Base-by-base conservation (phyloP, 306 rosid genomes). In the Trifolium subterraneum region DNA sequence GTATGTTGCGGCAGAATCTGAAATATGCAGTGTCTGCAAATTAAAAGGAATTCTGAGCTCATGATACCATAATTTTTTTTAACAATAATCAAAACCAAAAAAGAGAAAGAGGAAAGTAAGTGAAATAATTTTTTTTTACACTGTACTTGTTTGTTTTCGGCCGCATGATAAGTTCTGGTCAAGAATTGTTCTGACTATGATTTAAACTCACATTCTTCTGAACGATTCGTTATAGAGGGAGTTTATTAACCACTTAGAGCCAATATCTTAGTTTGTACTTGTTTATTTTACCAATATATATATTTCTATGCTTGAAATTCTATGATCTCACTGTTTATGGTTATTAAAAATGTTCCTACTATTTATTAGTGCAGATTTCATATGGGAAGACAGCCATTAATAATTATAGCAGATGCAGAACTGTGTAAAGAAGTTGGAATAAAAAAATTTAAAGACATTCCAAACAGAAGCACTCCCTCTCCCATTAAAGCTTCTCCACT, bases 401-500 rank as follows among this genome's bases (percentile, higher is more conserved):
- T 94, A 83, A 92, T 92, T 23, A 80, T 94, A 33, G 96, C 96
- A 79, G 93, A 90, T 75, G 85, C 96, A 42, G 96, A 92, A 84
- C 90, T 94, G 10, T 94, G 97, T 67, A 90, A 72, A 75, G 99
- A 94, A 78, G 99, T 65, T 2, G 97, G 96, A 18, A 90, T 88
- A 1, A 94, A 76, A 79, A 94, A 88, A 72, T 92, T 90, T 81
- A 92, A 92, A 74, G 90, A 88, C 75, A 75, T 94, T 59, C 67
- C 89, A 55, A 88, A 92, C 73, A 82, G 99, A 87, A 94, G 96
- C 71, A 80, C 89, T 61, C 99, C 99, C 18, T 90, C 99, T 39
- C 99, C 99, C 16, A 88, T 94, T 58, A 65, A 93, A 25, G 97
- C 95, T 58, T 86, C 96, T 66, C 96, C 99, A 54, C 91, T 88